Evolutionary conservation across 2,329 filamentous ascomycete species (phyloP).

Genomic region (Claviceps sp.): DNA sequence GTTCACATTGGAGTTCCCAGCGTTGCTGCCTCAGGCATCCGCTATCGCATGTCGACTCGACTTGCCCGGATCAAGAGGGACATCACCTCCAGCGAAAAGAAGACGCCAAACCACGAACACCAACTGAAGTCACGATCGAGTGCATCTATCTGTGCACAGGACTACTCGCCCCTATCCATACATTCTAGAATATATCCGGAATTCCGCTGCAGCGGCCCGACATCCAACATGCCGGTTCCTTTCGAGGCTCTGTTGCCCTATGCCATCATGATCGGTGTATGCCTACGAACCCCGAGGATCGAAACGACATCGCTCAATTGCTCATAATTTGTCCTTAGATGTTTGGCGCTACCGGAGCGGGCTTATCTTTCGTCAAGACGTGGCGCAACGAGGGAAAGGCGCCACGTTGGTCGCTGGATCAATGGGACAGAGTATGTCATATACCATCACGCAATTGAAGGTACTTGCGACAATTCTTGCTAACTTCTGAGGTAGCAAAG

Average conservation of each 20-base stretch:
- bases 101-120: background rate
- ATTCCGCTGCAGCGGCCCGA: constrained; percentile 20
- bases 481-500: constrained; percentile 37
- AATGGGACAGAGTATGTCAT: constrained; percentile 47
- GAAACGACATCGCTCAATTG: background rate
- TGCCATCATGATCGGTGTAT: constrained; percentile 49
- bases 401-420: constrained; percentile 45
- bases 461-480: constrained; percentile 3
- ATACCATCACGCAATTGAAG: background rate
- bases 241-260: constrained; percentile 53
- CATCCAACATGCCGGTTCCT: constrained; percentile 42
- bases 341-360: constrained; percentile 48
- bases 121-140: constrained; percentile 1
- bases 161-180: background rate
- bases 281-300: constrained; percentile 14
- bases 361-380: constrained; percentile 41
- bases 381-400: constrained; percentile 49
- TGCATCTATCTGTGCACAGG: background rate
- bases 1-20: constrained; percentile 1
- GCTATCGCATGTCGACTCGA: background rate
- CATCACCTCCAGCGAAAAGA: background rate
- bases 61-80: background rate
- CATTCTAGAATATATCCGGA: background rate
- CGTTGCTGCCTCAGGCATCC: constrained; percentile 13
- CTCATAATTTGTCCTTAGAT: constrained; percentile 30